Base-by-base conservation (phyloP, 257 asterid species). In the Solanum commersonii region DNA sequence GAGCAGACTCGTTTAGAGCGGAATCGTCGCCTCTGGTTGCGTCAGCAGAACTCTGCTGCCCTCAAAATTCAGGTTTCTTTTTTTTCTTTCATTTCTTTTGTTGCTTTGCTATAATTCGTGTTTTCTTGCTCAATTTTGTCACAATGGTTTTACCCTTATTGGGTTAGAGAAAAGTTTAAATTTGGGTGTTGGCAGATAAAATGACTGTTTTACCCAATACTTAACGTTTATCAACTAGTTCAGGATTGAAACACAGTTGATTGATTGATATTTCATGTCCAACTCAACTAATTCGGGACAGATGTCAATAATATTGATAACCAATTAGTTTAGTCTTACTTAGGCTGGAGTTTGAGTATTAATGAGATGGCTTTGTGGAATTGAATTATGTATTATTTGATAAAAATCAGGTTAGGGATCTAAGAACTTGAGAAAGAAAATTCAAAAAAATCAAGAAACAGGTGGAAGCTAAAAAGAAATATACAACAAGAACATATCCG, bases 1-100 rank as follows among this genome's bases (percentile, higher is more conserved):
- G 98, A 96, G 87, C 96, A 96, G 90, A 93, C 98, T 88, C 94
- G 98, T 88, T 91, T 95, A 91, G 98, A 96, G 88, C 91, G 99
- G 77, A 96, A 95, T 88, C 95, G 91, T 35, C 96, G 99, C 22
- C 90, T 91, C 34, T 90, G 91, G 93, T 25, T 91, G 87, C 98
- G 98, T 35, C 95, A 94, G 92, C 98, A 94, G 91, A 95, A 93
- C 88, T 88, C 95, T 44, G 98, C 98, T 89, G 99, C 99, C 86
- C 89, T 95, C 84, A 91, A 88, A 88, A 95, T 96, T 90, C 99
- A 96, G 98, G 99, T 96, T 77, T 13, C 49, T 16, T 31, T 67
- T 84, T 65, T 72, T 63, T 8, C 23, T n/a, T 70, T 20, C 20
- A 25, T 16, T 67, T 40, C 6, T 34, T 20, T 46, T 67, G 20